phyloP scores from a whole-genome alignment of 257 asterid genomes.

The Solanum sejunctum region DNA sequence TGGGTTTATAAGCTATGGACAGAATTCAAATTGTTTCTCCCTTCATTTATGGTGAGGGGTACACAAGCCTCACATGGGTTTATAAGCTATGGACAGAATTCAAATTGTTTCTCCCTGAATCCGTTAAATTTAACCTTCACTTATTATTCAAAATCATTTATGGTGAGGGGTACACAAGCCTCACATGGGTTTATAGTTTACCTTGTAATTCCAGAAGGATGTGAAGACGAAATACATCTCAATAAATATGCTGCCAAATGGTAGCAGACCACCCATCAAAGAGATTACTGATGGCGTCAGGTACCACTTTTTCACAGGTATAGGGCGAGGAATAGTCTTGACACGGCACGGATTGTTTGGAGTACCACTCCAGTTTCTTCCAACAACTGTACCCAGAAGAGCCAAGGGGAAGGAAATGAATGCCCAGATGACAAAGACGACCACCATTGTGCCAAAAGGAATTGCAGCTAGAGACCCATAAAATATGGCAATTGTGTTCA shows the following conservation, averaged over 20 bases:
- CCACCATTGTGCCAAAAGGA: constrained; percentile 59
- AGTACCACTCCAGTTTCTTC: constrained; percentile 62
- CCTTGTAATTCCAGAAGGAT: constrained; percentile 75
- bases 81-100: too few relatives aligned
- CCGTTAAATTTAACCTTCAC: background rate
- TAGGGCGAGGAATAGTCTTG: constrained; percentile 71
- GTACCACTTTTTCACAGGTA: constrained; percentile 83
- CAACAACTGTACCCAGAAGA: constrained; percentile 53
- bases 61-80: too few relatives aligned
- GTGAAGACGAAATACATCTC: constrained; percentile 70
- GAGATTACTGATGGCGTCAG: constrained; percentile 48
- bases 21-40: too few relatives aligned
- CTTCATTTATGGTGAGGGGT: too few relatives aligned
- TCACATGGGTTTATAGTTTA: background rate
- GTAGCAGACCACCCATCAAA: constrained; percentile 61
- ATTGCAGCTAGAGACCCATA: constrained; percentile 64
- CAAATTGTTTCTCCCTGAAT: background rate
- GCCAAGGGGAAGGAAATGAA: constrained; percentile 55
- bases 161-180: background rate
- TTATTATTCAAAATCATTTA: background rate
- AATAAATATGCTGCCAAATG: constrained; percentile 59
- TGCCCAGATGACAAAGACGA: constrained; percentile 52
- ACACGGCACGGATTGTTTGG: constrained; percentile 63
- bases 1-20: background rate
- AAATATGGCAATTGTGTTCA: constrained; percentile 55